Conservation (phyloP, 2,329 filamentous ascomycete genomes). For the Fusarium aywerte region DNA sequence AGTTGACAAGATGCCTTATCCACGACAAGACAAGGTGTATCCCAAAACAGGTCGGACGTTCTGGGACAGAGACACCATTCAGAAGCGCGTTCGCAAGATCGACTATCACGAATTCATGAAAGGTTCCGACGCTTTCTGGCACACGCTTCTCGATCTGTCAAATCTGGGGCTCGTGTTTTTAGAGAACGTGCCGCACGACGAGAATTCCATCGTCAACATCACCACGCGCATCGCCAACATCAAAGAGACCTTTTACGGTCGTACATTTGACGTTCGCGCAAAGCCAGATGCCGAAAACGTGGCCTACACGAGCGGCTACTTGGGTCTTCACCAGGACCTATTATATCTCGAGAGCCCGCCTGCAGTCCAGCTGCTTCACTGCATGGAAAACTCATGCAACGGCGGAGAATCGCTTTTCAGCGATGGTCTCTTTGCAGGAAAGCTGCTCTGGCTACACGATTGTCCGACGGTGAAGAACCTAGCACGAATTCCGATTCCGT, state of each 20-base stretch:
- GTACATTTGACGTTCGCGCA: conserved; percentile 88
- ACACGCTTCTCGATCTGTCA: conserved; percentile 70
- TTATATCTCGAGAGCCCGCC: conserved; percentile 86
- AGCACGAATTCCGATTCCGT: conserved; percentile 61
- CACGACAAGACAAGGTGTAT: conserved; percentile 45
- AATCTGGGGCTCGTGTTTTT: conserved; percentile 81
- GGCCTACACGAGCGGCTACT: conserved; percentile 83
- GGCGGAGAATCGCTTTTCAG: conserved; percentile 90
- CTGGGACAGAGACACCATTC: conserved; percentile 56
- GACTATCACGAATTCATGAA: conserved; percentile 78
- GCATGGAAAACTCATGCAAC: conserved; percentile 79
- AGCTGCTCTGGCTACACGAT: conserved; percentile 48
- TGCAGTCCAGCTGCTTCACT: conserved; percentile 88
- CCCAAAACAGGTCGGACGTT: conserved; percentile 50
- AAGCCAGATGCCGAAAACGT: conserved; percentile 87
- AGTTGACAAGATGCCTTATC: conserved; percentile 39
- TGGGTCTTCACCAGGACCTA: conserved; percentile 93
- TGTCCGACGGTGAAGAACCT: conserved; percentile 52
- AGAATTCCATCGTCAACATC: conserved; percentile 73
- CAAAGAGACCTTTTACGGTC: conserved; percentile 90
- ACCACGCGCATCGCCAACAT: conserved; percentile 79
- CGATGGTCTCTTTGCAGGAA: conserved; percentile 73
- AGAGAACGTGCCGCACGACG: conserved; percentile 74
- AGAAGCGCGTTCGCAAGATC: conserved; percentile 64
- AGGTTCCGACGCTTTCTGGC: conserved; percentile 64